Base-by-base conservation (phyloP, 2,329 filamentous ascomycete genomes). In the Cercospora citrullina region DNA sequence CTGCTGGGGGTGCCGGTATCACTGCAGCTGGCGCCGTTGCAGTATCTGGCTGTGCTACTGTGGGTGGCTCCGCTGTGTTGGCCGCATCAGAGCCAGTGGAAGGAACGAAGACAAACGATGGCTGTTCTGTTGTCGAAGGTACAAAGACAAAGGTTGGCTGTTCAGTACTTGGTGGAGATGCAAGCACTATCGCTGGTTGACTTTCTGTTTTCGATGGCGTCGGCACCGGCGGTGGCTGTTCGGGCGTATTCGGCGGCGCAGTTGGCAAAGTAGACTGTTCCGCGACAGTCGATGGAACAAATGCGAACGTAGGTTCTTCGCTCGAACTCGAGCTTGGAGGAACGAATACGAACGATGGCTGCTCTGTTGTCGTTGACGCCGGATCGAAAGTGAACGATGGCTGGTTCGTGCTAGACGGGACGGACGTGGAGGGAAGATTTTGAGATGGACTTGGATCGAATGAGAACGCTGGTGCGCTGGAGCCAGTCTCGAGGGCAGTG, bases 141-240 rank as follows among this genome's bases (percentile, higher is more conserved):
- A 18, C 45, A n/a, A 63, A 63, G 14, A 31, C 42, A 23, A 63
- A 63, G 16, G 60, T 51, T 12, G 60, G 21, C 45, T 63, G 39
- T 7, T 55, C 60, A 21, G 39, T 51, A 21, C 7, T 55, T 14
- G 60, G 28, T 33, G 60, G 5, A 21, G 60, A 9, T 7, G 28
- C 33, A 23, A 14, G 18, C n/a, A 33, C 31, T 36, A 23, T 28
- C 30, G 7, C 21, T 60, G 39, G 23, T 8, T 42, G 33, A 8
- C 48, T 3, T 8, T 45, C 33, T 26, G 59, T 30, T 9, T 21
- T 48, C 23, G 59, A 42, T 23, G 33, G 59, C 59, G 33, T 58
- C 7, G 53, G 4, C n/a, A 10, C 10, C 7, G 53, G 23, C 4
- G 53, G 8, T 30, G 53, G 53, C 53, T n/a, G 21, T 23, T 21